Percentiles rank a stretch among this genome's conserved stretches.
Conservation (phyloP, 2,329 filamentous ascomycete species). For the Chaetomium olivaceum region DNA sequence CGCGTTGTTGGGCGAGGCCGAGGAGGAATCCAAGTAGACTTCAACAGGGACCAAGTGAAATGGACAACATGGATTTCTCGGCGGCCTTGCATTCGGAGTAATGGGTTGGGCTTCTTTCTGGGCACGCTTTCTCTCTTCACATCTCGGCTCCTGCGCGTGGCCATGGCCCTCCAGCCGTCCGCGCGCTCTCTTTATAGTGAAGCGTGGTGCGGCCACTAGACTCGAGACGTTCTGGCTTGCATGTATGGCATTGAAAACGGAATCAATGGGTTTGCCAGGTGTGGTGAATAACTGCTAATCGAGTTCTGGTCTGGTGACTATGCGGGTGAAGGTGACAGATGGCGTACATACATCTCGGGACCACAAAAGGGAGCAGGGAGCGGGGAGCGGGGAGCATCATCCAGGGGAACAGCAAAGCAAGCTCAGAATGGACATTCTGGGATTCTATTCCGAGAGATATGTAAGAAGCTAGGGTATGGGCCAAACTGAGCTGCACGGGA, state of each 20-base stretch:
- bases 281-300: conserved; percentile 18
- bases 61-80: conserved; percentile 46
- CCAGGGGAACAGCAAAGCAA: not conserved
- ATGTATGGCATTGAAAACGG: conserved; percentile 58
- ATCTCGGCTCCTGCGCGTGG: conserved; percentile 33
- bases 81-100: conserved; percentile 58
- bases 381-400: not conserved
- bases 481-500: conserved; percentile 16
- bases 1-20: conserved; percentile 73
- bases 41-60: conserved; percentile 50
- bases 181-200: conserved; percentile 20
- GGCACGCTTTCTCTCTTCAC: conserved; percentile 33
- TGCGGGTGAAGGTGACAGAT: not conserved
- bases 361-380: not conserved
- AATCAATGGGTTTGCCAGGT: conserved; percentile 46
- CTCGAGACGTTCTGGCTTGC: conserved; percentile 41
- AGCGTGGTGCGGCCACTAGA: conserved; percentile 29
- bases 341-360: not conserved
- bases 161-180: conserved; percentile 17
- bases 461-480: not conserved
- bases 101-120: conserved; percentile 55
- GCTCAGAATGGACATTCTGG: not conserved
- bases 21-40: conserved; percentile 54
- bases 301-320: not conserved
- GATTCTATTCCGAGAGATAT: not conserved